Base-by-base conservation (phyloP, 2,329 filamentous ascomycete species). In the Cladosporium sp. region DNA sequence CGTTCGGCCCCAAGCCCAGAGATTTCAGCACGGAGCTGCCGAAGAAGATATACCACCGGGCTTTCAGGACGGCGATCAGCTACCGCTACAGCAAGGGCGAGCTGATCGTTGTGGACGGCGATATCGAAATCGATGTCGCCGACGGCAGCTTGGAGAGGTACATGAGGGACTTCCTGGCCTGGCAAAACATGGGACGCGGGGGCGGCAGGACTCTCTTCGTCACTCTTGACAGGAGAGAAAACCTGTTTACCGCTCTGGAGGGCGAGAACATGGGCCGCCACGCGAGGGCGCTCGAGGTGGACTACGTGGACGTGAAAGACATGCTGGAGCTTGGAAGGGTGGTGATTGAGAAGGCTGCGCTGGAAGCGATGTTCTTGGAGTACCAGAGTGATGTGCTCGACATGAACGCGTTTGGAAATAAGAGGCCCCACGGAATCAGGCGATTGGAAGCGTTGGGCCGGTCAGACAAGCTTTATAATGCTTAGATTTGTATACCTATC, bases 301-400 rank as follows among this genome's bases (percentile, higher is more conserved):
- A 79, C n/a, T 86, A 95, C 57, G 89, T 98, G 34, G 93, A 97
- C 71, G 89, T 98, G 57, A 98, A 97, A 80, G 88, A 97, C 69
- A 72, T 98, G 58, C 73, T 98, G 60, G 88, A 93, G 74, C 84
- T 85, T 50, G 87, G 87, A 50, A 83, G 90, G 64, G 75, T 98
- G 56, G 84, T 98, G 55, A 83, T 98, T 63, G 93, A 98, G 79
- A 82, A 86, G 68, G 73, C 75, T 40, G 92, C 92, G 34, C 76
- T 98, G 65, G 79, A 84, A 69, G 78, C 81, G 68, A 82, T 97
- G 67, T 78, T 96, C 63, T 72, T 77, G 66, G 72, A 77, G 59
- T 90, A 95, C 67, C 79, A 85, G 74, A 85, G 80, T 64, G 86
- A 89, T 68, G 48, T 67, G 56, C 10, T 9, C n/a, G 5, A 5